Base-by-base conservation (phyloP, 331 rosid species). In the Stylosanthes scabra region DNA sequence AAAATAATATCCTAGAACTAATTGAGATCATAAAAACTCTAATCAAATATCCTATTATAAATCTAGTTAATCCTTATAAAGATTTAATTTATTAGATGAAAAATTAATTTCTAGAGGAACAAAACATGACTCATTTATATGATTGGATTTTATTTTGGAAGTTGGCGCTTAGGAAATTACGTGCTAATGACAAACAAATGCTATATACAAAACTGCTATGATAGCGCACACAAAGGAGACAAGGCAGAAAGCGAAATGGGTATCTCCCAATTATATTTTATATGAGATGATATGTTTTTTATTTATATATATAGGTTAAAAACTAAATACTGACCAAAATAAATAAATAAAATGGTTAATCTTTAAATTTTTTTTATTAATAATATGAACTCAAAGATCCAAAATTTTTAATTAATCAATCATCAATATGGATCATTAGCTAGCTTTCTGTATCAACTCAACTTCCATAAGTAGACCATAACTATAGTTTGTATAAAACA, bases 121-220 rank as follows among this genome's bases (percentile, higher is more conserved):
- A 69, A 54, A 27, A 25, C 16, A 55, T 31, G 34, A 69, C 54
- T 20, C 37, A 3, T 54, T 8, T 37, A 13, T 31, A 9, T 50
- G 63, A 34, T 70, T 57, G 55, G 54, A 8, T 58, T 58, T 46
- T 59, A 59, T 7, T 29, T 29, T 44, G 47, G 67, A 47, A 44
- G 7, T 59, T 71, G 67, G 66, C 39, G 45, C 57, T 25, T 42
- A 4, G 59, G 37, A 46, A 72, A 59, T 28, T 45, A 20, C 59
- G 44, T 41, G 31, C 37, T 59, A 62, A 46, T 49, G 68, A 72
- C 76, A 72, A 44, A 7, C 59, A 71, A 59, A 45, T 59, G 9
- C 59, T 7, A 29, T 31, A 31, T 3, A 45, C 31, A 27, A 42
- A 71, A 56, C 56, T 57, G 66, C 29, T 27, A 71, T 9, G 45